phyloP scores from a whole-genome alignment of 2,329 filamentous ascomycete genomes.

The Knoxdaviesia capensis region DNA sequence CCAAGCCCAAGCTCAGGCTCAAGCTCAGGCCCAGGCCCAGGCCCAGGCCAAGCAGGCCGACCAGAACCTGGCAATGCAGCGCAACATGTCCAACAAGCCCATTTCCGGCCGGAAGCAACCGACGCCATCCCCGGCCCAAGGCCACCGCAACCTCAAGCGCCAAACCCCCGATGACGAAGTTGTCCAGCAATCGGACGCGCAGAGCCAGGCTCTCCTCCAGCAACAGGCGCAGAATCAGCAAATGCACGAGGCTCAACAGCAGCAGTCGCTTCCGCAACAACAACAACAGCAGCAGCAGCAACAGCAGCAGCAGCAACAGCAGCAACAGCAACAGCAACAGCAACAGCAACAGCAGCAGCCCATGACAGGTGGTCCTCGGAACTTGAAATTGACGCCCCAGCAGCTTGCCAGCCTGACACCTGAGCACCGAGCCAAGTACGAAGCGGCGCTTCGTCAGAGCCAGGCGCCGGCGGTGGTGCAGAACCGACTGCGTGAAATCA shows the following conservation, averaged over 20 bases:
- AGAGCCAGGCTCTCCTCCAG: slow-evolving; percentile 4
- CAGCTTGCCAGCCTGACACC: slow-evolving; percentile 21
- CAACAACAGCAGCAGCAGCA: slow-evolving; percentile 7
- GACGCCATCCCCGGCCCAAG: slow-evolving; percentile 13
- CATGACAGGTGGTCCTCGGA: too few relatives aligned
- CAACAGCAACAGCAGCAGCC: too few relatives aligned
- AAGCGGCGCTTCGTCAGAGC: slow-evolving; percentile 13
- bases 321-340: too few relatives aligned
- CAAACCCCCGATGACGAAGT: slow-evolving; percentile 23
- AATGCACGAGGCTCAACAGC: slow-evolving; percentile 6
- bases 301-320: too few relatives aligned
- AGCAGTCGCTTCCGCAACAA: slow-evolving; percentile 11
- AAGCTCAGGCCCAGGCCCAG: slow-evolving; percentile 8
- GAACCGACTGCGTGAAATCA: slow-evolving; percentile 14
- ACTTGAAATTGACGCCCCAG: slow-evolving; percentile 5
- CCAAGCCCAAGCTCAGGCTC: slow-evolving; percentile 13
- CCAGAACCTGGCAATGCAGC: too few relatives aligned
- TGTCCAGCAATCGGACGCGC: slow-evolving; percentile 6
- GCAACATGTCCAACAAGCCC: too few relatives aligned
- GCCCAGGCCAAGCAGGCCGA: slow-evolving; percentile 10
- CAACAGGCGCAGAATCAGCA: slow-evolving; percentile 7
- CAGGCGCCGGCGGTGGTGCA: slow-evolving; percentile 4
- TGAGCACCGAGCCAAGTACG: slow-evolving; percentile 24
- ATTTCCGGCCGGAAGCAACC: too few relatives aligned
- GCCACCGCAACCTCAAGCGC: slow-evolving; percentile 28